These are phyloP conservation scores for Balakata baccata DNA, from an alignment of 345 rosid species.

Conservation along the genomic window DNA sequence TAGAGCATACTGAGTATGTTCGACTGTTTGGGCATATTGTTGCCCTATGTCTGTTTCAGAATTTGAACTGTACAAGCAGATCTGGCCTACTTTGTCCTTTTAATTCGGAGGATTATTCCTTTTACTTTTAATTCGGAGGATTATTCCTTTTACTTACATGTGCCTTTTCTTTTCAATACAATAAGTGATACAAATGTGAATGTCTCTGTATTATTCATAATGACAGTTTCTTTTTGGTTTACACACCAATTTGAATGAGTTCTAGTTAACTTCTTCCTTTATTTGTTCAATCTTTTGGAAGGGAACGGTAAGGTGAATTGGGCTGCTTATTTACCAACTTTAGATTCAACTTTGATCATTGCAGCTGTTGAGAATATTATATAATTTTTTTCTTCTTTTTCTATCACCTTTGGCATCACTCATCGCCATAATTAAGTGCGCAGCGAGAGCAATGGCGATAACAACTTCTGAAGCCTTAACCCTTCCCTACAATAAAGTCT, in stretches of 20 bases:
- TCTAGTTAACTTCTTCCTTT: neutral
- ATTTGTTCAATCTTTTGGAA: neutral
- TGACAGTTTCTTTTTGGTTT: neutral
- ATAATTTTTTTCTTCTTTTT: neutral
- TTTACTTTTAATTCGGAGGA: neutral
- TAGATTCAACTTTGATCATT: neutral
- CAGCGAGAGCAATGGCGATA: neutral
- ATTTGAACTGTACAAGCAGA: neutral
- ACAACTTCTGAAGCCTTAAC: neutral
- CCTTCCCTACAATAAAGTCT: neutral
- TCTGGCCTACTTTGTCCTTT: too few relatives aligned
- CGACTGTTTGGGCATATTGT: neutral
- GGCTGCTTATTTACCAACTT: neutral
- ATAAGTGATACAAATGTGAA: too few relatives aligned
- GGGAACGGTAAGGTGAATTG: neutral
- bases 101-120: too few relatives aligned
- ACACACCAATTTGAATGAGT: neutral
- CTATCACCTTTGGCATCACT: neutral
- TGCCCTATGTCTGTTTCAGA: neutral
- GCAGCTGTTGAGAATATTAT: neutral
- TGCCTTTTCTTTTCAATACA: neutral
- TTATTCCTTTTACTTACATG: neutral
- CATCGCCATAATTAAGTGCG: neutral
- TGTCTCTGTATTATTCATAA: neutral
- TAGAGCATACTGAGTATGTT: constrained; percentile 2